Evolutionary conservation across 805 yeast species (phyloP), one percentile per base, ranked within the genome.

Genomic region (Torulaspora indica): DNA sequence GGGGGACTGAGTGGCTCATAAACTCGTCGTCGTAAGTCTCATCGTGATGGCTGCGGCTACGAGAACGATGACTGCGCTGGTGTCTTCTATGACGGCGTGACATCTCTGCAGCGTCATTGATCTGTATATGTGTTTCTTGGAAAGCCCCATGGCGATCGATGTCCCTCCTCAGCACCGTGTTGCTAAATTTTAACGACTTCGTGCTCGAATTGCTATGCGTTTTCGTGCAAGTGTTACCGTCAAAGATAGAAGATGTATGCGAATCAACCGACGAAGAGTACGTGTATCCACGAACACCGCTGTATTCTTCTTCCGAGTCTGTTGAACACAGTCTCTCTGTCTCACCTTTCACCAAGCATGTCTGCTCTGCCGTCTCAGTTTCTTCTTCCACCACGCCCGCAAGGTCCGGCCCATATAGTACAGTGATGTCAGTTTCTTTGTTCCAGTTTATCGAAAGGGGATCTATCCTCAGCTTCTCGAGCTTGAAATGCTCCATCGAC

Each of bases 381-480:
- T 31, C 44, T 15, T 9, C 34, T 15, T 31, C 34, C 14, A 4
- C 2, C 20, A 31, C 34, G n/a, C 42, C 37, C 8, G 54, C 42
- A 27, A 63, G 48, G 45, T 60, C 54, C 10, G 98, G 98, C 1
- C 98, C 98, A 66, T 90, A 93, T 6, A 91, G 75, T 89, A 96
- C 91, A 1, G 96, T 88, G 20, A 91, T 91, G 60, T 91, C 98
- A 55, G 80, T 80, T 55, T 90, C 97, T 67, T 93, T 93, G 47
- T 84, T 79, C 98, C 98, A 91, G 66, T 93, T 90, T 43, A 91
- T 82, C 23, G 75, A 74, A 50, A 86, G 84, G 1, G 98, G 98
- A 20, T 88, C 75, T 8, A 88, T 79, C 9, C 95, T 88, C 2
- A 22, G 8, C 10, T 78, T 71, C 23, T 69, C 62, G 36, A 81